Evolutionary conservation across 805 yeast species (phyloP).

Genomic region (Pichia heedii): DNA sequence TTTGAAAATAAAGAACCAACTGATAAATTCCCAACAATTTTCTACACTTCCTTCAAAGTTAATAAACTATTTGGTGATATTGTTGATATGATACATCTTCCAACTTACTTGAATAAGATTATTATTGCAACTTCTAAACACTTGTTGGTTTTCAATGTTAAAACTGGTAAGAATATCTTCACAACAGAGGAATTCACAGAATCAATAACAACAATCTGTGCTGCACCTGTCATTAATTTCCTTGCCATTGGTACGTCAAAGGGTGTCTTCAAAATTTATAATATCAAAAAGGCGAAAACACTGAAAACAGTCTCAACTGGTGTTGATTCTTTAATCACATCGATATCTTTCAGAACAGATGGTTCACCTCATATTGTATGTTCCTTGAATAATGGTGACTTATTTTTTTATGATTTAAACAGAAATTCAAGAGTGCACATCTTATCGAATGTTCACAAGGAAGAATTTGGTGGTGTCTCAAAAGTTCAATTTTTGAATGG

Average conservation of each 20-base stretch:
- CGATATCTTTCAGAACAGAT: slow-evolving; percentile 86
- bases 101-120: slow-evolving; percentile 86
- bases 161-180: slow-evolving; percentile 65
- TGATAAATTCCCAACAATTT: slow-evolving; percentile 46
- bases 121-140: slow-evolving; percentile 68
- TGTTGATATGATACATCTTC: slow-evolving; percentile 66
- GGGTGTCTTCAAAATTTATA: slow-evolving; percentile 59
- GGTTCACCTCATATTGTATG: slow-evolving; percentile 77
- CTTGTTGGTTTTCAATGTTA: slow-evolving; percentile 58
- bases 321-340: slow-evolving; percentile 33
- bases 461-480: slow-evolving; percentile 67
- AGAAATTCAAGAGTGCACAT: slow-evolving; percentile 67
- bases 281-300: slow-evolving; percentile 55
- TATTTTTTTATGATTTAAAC: slow-evolving; percentile 76
- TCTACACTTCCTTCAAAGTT: slow-evolving; percentile 53
- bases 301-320: slow-evolving; percentile 44
- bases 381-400: slow-evolving; percentile 71
- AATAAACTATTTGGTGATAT: slow-evolving; percentile 63
- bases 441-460: slow-evolving; percentile 64
- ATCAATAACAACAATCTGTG: slow-evolving; percentile 60
- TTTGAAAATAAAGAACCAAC: slow-evolving; percentile 24
- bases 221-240: slow-evolving; percentile 82
- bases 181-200: slow-evolving; percentile 38
- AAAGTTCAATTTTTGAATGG: slow-evolving; percentile 73
- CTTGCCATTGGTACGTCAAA: slow-evolving; percentile 65